A percentile compares a stretch with the other conserved stretches of the same genome.
These are phyloP conservation scores for Phialocephala sp. DNA, from an alignment of 2,329 filamentous ascomycete genomes.

Conservation along the genomic window DNA sequence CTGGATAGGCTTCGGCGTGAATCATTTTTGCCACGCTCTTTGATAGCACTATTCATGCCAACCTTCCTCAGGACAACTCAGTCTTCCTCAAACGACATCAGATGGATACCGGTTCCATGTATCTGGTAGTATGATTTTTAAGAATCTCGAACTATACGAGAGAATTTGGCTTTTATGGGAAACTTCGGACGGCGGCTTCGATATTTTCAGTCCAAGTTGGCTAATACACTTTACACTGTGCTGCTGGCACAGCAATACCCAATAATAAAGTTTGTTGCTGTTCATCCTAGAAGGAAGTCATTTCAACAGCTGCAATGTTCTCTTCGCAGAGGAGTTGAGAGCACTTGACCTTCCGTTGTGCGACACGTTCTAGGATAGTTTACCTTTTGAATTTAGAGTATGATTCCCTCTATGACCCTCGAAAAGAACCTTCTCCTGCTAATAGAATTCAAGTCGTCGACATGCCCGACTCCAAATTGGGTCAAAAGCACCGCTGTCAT, in stretches of 20 bases:
- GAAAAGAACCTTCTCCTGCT: background rate
- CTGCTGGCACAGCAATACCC: slow-evolving; percentile 48
- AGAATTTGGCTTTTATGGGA: slow-evolving; percentile 11
- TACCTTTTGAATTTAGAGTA: no score
- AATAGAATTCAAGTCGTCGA: slow-evolving; percentile 37
- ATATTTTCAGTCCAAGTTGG: slow-evolving; percentile 54
- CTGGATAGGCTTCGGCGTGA: slow-evolving; percentile 40
- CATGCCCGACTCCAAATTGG: slow-evolving; percentile 18
- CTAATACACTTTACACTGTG: slow-evolving; percentile 50
- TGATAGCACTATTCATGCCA: slow-evolving; percentile 26
- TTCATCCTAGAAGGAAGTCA: slow-evolving; percentile 46
- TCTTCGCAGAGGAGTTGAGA: background rate
- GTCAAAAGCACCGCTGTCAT: slow-evolving; percentile 17
- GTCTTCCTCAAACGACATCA: slow-evolving; percentile 25
- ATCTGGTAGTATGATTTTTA: slow-evolving; percentile 41
- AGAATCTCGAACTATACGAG: slow-evolving; percentile 31
- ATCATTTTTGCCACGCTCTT: slow-evolving; percentile 30
- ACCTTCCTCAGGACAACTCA: slow-evolving; percentile 28
- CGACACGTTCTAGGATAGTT: no score
- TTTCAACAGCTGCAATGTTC: background rate
- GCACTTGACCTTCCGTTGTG: background rate
- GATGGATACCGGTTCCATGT: slow-evolving; percentile 24
- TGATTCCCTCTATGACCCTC: no score
- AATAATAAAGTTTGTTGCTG: slow-evolving; percentile 44
- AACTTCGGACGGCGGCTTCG: slow-evolving; percentile 16